Evolutionary conservation across 108 stramenopile species (phyloP), one percentile per base, ranked within the genome.

Genomic region (Nannochloropsis gaditana): DNA sequence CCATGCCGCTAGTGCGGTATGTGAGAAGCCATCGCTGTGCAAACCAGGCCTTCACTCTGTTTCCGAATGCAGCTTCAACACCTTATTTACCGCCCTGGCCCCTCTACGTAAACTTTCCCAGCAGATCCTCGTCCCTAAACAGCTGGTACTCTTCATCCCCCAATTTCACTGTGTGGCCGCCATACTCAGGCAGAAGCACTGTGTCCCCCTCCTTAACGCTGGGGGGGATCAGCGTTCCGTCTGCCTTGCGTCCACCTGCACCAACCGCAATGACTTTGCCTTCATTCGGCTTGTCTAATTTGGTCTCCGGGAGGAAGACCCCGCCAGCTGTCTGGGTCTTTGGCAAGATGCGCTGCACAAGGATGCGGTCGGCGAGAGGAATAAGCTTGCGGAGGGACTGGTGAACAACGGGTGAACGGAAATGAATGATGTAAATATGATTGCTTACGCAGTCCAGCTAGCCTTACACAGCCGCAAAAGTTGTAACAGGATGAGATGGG

Each of bases 211-310:
- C 90, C 3, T 43, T 59, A 3, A 92, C 88, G 21, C 41, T 79
- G 82, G 90, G 84, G 41, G 88, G 83, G 8, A 90, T 44, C 79
- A 89, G 43, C 21, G 41, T 79, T 6, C 92, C 92, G 21, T 50
- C 43, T 21, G 83, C 89, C 44, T 84, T 88, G 9, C 83, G 42
- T 73, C 94, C 84, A 83, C 98, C 98, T 2, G 98, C 97, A 50
- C 98, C 98, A n/a, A 96, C 96, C 9, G 97, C 95, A 21, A 99
- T 87, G 9, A 99, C 96, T 79, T 94, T 93, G 11, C 94, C 98
- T 86, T 98, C 97, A 86, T 96, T 96, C 42, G 95, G 90, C 88
- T 97, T 96, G 90, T 95, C 96, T 44, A 93, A 93, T 11, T 93
- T 92, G 89, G 95, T 94, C 19, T 96, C 93, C 3, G 98, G 97